phyloP scores from a whole-genome alignment of 2,329 filamentous ascomycete genomes.

The Aspergillus sergii region DNA sequence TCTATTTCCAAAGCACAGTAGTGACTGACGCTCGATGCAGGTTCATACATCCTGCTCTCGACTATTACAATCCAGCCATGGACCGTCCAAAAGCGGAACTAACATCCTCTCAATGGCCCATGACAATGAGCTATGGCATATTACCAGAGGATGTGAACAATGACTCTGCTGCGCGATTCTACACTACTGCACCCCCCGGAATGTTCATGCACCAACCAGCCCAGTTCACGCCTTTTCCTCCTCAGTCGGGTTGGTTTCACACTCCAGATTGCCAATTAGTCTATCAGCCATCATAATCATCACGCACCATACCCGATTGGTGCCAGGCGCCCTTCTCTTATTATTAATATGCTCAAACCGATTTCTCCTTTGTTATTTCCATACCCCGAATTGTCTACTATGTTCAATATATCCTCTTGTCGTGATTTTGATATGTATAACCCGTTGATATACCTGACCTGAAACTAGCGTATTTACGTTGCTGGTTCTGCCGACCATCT shows the following conservation, averaged over 20 bases:
- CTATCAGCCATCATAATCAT: neutral
- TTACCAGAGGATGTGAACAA: neutral
- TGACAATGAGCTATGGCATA: neutral
- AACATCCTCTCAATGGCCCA: neutral
- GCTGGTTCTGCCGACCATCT: neutral
- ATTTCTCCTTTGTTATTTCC: neutral
- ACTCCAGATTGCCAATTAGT: neutral
- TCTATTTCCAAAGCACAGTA: neutral
- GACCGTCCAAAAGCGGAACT: neutral
- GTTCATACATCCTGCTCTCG: neutral
- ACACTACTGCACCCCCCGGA: neutral
- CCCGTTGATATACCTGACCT: neutral
- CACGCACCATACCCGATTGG: neutral
- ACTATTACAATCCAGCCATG: neutral
- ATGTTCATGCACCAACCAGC: neutral
- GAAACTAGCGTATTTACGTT: neutral
- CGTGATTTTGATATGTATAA: neutral
- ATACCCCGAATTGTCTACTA: neutral
- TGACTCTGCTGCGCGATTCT: neutral
- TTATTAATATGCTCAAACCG: neutral
- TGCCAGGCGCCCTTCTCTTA: neutral
- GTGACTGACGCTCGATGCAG: neutral
- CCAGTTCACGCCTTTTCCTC: neutral
- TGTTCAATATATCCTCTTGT: neutral
- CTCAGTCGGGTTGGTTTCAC: neutral